Evolutionary conservation across 1,139 yeast genomes (phyloP).

Genomic region (Pneumocystis jirovecii): DNA sequence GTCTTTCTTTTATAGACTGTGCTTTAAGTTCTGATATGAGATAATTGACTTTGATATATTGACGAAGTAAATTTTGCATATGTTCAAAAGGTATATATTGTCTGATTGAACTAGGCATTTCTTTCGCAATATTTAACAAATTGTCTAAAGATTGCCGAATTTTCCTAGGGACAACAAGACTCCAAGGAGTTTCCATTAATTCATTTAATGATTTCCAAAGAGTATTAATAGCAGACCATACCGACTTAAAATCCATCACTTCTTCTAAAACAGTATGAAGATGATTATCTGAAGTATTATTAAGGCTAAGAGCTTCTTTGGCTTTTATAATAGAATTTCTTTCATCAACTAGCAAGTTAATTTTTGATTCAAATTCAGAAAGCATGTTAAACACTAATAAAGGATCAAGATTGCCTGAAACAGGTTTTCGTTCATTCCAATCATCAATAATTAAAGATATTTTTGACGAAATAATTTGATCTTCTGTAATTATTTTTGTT

Average conservation of each 20-base stretch:
- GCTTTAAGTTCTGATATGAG: constrained; percentile 38
- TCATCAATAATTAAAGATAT: constrained; percentile 25
- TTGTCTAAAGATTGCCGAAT: constrained; percentile 41
- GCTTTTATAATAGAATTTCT: constrained; percentile 29
- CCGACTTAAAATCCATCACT: constrained; percentile 40
- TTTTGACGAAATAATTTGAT: constrained; percentile 31
- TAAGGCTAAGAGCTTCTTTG: constrained; percentile 30
- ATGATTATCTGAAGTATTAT: constrained; percentile 24
- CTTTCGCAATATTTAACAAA: constrained; percentile 33
- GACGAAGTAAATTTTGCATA: constrained; percentile 35
- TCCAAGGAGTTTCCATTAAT: constrained; percentile 39
- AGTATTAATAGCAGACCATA: constrained; percentile 51
- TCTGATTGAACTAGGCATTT: constrained; percentile 44
- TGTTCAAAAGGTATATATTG: constrained; percentile 59
- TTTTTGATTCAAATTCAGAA: constrained; percentile 29
- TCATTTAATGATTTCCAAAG: constrained; percentile 40
- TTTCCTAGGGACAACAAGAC: constrained; percentile 32
- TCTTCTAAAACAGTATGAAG: constrained; percentile 34
- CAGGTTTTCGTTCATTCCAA: constrained; percentile 42
- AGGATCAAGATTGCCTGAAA: constrained; percentile 34
- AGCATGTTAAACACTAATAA: constrained; percentile 37
- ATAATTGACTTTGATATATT: constrained; percentile 29
- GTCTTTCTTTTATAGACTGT: constrained; percentile 48
- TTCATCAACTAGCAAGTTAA: constrained; percentile 18
- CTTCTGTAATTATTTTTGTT: constrained; percentile 13